Conservation (phyloP, 2,329 filamentous ascomycete genomes). For the Cryphonectria carpinicola region DNA sequence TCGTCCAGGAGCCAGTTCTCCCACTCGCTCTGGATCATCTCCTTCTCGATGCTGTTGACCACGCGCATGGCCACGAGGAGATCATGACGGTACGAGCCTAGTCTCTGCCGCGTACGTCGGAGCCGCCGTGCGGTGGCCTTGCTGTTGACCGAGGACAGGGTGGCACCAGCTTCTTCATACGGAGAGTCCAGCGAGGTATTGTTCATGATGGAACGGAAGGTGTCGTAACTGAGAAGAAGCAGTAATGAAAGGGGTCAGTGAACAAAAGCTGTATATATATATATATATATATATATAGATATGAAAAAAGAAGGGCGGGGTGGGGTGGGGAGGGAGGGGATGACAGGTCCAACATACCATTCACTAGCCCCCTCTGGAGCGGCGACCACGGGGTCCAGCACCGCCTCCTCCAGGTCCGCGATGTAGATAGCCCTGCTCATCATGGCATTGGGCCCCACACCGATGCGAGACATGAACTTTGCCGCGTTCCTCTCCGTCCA, state of each 20-base stretch:
- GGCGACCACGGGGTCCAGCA: conserved; percentile 41
- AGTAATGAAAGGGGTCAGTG: conserved; percentile 11
- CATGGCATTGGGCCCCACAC: conserved; percentile 75
- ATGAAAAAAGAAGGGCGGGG: not conserved
- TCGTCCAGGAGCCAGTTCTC: conserved; percentile 90
- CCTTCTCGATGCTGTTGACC: conserved; percentile 85
- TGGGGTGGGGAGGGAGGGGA: too few species aligned
- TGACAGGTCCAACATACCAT: conserved; percentile 43
- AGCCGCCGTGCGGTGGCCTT: conserved; percentile 66
- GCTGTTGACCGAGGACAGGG: conserved; percentile 52
- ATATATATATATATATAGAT: not conserved
- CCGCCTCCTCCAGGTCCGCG: conserved; percentile 73
- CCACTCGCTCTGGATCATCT: conserved; percentile 87
- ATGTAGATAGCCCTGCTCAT: conserved; percentile 89
- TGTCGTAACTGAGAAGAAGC: conserved; percentile 55
- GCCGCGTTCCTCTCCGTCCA: conserved; percentile 82
- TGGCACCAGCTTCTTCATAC: conserved; percentile 55
- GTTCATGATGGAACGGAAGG: conserved; percentile 64
- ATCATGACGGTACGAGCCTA: conserved; percentile 86
- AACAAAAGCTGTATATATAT: not conserved
- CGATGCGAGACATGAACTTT: conserved; percentile 80
- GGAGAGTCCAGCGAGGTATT: conserved; percentile 61
- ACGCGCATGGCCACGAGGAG: conserved; percentile 87
- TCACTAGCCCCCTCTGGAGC: conserved; percentile 50
- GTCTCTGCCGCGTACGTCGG: conserved; percentile 77